A percentile compares a stretch with the other conserved stretches of the same genome.
Evolutionary conservation across 106 monocot species (phyloP).

Genomic region (Cymbidium sinense): DNA sequence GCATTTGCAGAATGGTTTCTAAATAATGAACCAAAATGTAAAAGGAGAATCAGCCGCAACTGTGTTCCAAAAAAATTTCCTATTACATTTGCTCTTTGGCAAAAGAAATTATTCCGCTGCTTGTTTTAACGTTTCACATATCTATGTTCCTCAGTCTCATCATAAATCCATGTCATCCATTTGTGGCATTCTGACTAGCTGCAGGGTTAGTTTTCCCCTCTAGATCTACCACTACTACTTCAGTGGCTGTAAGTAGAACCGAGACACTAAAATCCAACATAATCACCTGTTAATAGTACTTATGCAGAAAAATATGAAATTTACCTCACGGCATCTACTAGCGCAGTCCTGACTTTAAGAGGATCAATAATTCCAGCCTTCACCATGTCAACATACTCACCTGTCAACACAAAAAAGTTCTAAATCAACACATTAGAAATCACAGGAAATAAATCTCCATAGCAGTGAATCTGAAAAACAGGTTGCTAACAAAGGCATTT

Average conservation of each 20-base stretch:
- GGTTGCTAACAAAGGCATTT: no score
- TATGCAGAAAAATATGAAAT: not conserved
- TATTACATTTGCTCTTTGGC: not conserved
- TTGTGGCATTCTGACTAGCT: slow-evolving; percentile 35
- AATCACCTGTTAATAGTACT: not conserved
- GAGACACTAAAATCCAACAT: slow-evolving; percentile 31
- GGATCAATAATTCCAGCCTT: slow-evolving; percentile 48
- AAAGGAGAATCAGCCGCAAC: not conserved
- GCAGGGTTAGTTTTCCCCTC: slow-evolving; percentile 1
- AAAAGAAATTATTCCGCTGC: not conserved
- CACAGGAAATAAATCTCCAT: not conserved
- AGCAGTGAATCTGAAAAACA: no score
- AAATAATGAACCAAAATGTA: not conserved
- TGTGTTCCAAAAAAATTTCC: not conserved
- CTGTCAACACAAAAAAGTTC: slow-evolving; percentile 13
- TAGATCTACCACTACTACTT: slow-evolving; percentile 35
- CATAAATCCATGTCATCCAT: slow-evolving; percentile 36
- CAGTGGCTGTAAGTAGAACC: slow-evolving; percentile 43
- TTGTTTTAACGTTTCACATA: not conserved
- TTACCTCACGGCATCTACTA: slow-evolving; percentile 43
- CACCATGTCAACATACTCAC: slow-evolving; percentile 51
- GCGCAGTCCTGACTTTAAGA: slow-evolving; percentile 40
- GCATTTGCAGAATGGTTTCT: not conserved
- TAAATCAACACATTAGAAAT: not conserved
- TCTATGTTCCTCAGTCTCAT: not conserved